Percentiles rank a stretch among this genome's conserved stretches.
phyloP scores from a whole-genome alignment of 208 protist genomes.

The Acanthamoeba healyi region DNA sequence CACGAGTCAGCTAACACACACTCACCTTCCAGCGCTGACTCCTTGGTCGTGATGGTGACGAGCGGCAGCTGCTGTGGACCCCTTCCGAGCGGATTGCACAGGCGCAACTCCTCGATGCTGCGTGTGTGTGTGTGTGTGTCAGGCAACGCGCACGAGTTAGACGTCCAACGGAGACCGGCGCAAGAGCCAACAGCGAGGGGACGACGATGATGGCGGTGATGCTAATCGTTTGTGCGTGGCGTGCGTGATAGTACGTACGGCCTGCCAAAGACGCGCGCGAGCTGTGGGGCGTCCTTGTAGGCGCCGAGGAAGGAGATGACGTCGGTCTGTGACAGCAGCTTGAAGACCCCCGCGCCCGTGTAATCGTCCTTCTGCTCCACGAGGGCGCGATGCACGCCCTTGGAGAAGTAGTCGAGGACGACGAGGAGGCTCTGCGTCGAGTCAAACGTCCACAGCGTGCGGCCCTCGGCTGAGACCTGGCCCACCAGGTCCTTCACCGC shows the following conservation, averaged over 20 bases:
- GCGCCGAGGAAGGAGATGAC: conserved; percentile 21
- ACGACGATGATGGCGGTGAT: no score
- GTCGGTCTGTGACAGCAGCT: conserved; percentile 43
- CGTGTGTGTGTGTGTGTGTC: not conserved
- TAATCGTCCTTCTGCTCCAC: conserved; percentile 55
- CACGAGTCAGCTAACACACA: not conserved
- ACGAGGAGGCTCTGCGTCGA: not conserved
- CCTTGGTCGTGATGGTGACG: conserved; percentile 50
- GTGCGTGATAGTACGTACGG: not conserved
- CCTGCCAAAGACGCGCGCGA: not conserved
- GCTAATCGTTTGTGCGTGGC: not conserved
- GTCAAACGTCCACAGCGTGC: conserved; percentile 37
- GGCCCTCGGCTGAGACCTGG: conserved; percentile 14
- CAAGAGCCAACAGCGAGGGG: no score
- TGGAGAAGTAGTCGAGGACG: conserved; percentile 25
- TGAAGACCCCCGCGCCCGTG: not conserved
- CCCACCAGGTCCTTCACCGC: conserved; percentile 43
- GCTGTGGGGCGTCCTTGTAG: not conserved
- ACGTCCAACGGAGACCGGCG: no score
- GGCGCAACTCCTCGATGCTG: conserved; percentile 22
- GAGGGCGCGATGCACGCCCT: conserved; percentile 24
- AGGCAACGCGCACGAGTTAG: no score
- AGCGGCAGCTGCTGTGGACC: not conserved
- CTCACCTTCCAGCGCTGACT: conserved; percentile 3
- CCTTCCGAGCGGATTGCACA: conserved; percentile 22